Evolutionary conservation across 2,329 filamentous ascomycete species (phyloP).

Genomic region (Colletotrichum spaethianum): DNA sequence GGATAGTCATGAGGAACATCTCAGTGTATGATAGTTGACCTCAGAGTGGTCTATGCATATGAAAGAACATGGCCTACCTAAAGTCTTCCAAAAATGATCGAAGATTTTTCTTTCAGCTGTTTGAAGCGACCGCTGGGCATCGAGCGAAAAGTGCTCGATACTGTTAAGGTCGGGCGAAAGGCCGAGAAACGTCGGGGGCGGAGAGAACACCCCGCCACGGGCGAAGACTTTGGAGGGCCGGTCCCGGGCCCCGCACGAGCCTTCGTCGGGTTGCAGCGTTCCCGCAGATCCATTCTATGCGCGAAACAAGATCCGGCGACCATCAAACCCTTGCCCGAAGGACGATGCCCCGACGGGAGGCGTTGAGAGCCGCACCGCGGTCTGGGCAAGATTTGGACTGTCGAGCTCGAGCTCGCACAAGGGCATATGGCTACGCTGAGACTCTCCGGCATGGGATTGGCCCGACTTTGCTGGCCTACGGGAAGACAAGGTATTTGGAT

Average conservation of each 20-base stretch:
- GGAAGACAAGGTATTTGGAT: background rate
- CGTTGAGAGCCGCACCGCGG: background rate
- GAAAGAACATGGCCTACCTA: background rate
- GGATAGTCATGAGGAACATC: background rate
- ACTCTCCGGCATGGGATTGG: background rate
- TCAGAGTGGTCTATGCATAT: too few relatives aligned
- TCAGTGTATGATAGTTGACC: background rate
- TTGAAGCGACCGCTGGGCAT: background rate
- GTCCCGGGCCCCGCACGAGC: slow-evolving; percentile 30
- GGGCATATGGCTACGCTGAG: background rate
- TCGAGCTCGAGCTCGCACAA: background rate
- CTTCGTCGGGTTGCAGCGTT: slow-evolving; percentile 10
- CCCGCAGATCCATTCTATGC: slow-evolving; percentile 33
- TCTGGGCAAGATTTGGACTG: background rate
- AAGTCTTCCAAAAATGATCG: background rate
- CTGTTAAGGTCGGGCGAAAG: slow-evolving; percentile 10
- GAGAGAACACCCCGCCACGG: background rate
- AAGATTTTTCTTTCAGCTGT: background rate
- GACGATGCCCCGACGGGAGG: background rate
- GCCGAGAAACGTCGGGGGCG: slow-evolving; percentile 22
- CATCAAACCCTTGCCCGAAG: slow-evolving; percentile 22
- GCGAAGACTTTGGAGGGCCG: slow-evolving; percentile 22
- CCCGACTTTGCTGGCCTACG: background rate
- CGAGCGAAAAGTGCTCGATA: background rate
- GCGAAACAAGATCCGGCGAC: slow-evolving; percentile 25